phyloP scores from a whole-genome alignment of 331 rosid genomes.

The Malus hybrid region DNA sequence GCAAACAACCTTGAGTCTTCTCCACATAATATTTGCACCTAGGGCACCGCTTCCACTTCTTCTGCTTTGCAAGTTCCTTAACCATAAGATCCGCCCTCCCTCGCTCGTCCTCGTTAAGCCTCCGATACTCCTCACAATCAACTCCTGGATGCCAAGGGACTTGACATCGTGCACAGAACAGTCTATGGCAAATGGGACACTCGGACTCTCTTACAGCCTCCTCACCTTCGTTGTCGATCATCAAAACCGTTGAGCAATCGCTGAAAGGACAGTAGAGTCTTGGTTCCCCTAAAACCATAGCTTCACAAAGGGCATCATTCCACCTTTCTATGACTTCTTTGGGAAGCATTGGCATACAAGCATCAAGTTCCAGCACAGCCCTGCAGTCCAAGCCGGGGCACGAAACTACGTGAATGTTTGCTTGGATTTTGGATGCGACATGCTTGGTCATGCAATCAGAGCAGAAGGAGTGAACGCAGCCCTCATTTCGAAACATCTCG shows the following conservation, averaged over 20 bases:
- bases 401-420: constrained; percentile 8
- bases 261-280: constrained; percentile 52
- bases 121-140: constrained; percentile 42
- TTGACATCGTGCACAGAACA: constrained; percentile 52
- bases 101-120: constrained; percentile 28
- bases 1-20: constrained; percentile 46
- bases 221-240: constrained; percentile 20
- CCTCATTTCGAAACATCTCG: constrained; percentile 30
- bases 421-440: constrained; percentile 32
- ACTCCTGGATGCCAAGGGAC: constrained; percentile 62
- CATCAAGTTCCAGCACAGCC: constrained; percentile 27
- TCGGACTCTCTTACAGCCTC: constrained; percentile 23
- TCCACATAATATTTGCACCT: constrained; percentile 45
- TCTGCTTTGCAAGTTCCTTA: constrained; percentile 29
- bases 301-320: constrained; percentile 43
- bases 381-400: constrained; percentile 52
- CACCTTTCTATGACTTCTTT: constrained; percentile 37
- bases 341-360: constrained; percentile 36
- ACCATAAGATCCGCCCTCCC: constrained; percentile 45
- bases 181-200: constrained; percentile 61
- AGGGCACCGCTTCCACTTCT: constrained; percentile 67
- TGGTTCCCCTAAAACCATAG: constrained; percentile 2
- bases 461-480: constrained; percentile 53
- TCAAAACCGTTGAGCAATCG: constrained; percentile 52
- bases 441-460: constrained; percentile 46